Base-by-base conservation (phyloP, 2,329 filamentous ascomycete genomes). In the Sporothrix brasiliensis region DNA sequence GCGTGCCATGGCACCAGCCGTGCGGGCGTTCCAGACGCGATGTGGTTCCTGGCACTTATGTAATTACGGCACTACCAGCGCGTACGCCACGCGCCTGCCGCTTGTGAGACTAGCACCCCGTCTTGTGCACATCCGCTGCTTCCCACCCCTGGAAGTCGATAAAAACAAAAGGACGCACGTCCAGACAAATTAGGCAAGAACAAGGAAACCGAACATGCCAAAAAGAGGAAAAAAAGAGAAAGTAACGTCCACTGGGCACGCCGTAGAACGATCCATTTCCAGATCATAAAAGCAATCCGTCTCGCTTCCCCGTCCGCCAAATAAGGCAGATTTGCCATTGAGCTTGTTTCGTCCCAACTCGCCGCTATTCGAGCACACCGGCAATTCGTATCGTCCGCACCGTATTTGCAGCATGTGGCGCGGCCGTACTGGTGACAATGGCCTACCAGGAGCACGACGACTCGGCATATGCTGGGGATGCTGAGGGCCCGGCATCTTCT, bases 401-500 rank as follows among this genome's bases (percentile, higher is more conserved):
- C 49, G 30, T 58, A n/a, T 21, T 60, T 72, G 71, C 65, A 70
- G 68, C 66, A 65, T 69, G 53, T 53, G 24, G 30, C 60, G 16
- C 44, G 61, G 34, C 47, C 47, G 27, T 66, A 53, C 27, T 68
- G 21, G 63, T 67, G 54, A 75, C 73, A 72, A 67, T 71, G 44
- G 69, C 69, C 49, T 73, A 66, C 47, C 54, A 68, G 24, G 75
- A 76, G 67, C 70, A 74, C 56, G 75, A 75, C 67, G 75, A 76
- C 54, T 53, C 71, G 10, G 73, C 73, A 34, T 76, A 76, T 69
- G 75, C 75, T 24, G 74, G 73, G 24, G 75, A 76, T 52, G 72
- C 54, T 60, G 75, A 76, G 49, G 73, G 70, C 21, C 71, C 72
- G 30, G 39, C 68, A 11, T 44, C 50, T 2, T 68, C 68, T 4